Conservation (phyloP, 768 basidiomycete genomes). For the Xerocomellus amylosporus region DNA sequence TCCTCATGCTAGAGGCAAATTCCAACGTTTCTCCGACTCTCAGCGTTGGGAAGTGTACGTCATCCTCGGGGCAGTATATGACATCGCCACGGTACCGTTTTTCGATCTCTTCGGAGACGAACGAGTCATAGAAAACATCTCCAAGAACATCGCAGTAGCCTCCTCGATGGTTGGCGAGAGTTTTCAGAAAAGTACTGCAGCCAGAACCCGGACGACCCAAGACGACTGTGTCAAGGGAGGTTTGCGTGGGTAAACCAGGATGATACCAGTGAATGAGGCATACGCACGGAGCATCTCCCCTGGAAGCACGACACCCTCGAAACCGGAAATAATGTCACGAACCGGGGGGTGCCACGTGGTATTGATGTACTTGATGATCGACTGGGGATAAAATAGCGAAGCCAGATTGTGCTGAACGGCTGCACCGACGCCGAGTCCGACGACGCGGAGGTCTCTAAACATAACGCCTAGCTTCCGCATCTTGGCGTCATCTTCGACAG, state of each 20-base stretch:
- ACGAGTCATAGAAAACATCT: slow-evolving; percentile 45
- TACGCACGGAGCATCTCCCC: slow-evolving; percentile 74
- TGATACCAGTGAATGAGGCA: slow-evolving; percentile 20
- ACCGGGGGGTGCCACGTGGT: slow-evolving; percentile 57
- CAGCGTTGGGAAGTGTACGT: slow-evolving; percentile 33
- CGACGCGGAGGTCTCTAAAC: slow-evolving; percentile 51
- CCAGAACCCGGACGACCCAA: slow-evolving; percentile 78
- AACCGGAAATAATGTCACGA: slow-evolving; percentile 57
- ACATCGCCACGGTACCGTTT: slow-evolving; percentile 48
- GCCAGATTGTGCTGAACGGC: slow-evolving; percentile 51
- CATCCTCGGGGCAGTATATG: slow-evolving; percentile 36
- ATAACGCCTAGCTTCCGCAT: slow-evolving; percentile 47
- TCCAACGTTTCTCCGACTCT: slow-evolving; percentile 46
- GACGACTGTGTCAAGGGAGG: slow-evolving; percentile 50
- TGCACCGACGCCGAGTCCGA: slow-evolving; percentile 44
- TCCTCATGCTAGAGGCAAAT: slow-evolving; percentile 53
- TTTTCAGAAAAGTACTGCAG: slow-evolving; percentile 50
- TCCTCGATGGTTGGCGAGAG: slow-evolving; percentile 44
- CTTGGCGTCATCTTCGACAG: slow-evolving; percentile 31
- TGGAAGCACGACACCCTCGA: slow-evolving; percentile 62
- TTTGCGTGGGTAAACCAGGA: neutral
- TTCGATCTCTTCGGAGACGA: slow-evolving; percentile 42
- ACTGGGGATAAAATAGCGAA: slow-evolving; percentile 47
- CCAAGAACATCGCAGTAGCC: slow-evolving; percentile 42
- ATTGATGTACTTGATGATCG: slow-evolving; percentile 39